These are phyloP conservation scores for Verticillium nubilum DNA, from an alignment of 2,329 filamentous ascomycete species.

Conservation along the genomic window DNA sequence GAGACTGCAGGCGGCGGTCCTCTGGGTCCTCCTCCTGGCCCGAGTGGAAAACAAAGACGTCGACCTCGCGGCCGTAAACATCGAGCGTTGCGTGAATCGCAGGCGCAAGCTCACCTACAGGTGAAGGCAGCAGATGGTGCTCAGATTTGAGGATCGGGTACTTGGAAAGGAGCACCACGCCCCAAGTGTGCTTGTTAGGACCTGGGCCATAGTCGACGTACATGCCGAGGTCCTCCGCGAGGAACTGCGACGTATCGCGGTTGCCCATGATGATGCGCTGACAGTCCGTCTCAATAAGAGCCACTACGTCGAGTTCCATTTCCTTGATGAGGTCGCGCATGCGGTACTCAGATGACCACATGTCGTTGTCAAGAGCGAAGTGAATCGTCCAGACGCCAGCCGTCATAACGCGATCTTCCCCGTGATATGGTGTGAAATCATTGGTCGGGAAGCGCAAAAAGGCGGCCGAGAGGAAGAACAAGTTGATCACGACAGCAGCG, in stretches of 20 bases:
- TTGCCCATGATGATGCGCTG: constrained; percentile 99
- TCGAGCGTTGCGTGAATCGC: constrained; percentile 96
- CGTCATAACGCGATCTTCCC: constrained; percentile 80
- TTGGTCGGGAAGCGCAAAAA: constrained; percentile 91
- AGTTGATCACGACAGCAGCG: constrained; percentile 68
- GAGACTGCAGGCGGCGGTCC: constrained; percentile 78
- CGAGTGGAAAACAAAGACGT: constrained; percentile 97
- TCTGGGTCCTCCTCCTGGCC: constrained; percentile 96
- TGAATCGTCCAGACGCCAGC: constrained; percentile 99
- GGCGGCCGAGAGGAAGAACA: constrained; percentile 73
- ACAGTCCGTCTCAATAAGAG: constrained; percentile 86
- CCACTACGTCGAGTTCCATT: constrained; percentile 93
- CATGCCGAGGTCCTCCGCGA: constrained; percentile 96
- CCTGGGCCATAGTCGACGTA: constrained; percentile 97
- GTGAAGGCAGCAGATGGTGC: constrained; percentile 88
- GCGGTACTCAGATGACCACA: constrained; percentile 95
- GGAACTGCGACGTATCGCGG: constrained; percentile 88
- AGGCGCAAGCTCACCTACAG: constrained; percentile 89
- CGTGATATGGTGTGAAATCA: constrained; percentile 86
- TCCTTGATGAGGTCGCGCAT: constrained; percentile 90
- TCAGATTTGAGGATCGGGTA: constrained; percentile 97
- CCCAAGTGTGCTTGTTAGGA: constrained; percentile 99
- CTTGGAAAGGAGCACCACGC: constrained; percentile 85
- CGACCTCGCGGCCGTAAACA: constrained; percentile 82
- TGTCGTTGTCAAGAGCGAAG: constrained; percentile 95